These are phyloP conservation scores for Kodamaea sagamina DNA, from an alignment of 805 yeast genomes.

Conservation along the genomic window DNA sequence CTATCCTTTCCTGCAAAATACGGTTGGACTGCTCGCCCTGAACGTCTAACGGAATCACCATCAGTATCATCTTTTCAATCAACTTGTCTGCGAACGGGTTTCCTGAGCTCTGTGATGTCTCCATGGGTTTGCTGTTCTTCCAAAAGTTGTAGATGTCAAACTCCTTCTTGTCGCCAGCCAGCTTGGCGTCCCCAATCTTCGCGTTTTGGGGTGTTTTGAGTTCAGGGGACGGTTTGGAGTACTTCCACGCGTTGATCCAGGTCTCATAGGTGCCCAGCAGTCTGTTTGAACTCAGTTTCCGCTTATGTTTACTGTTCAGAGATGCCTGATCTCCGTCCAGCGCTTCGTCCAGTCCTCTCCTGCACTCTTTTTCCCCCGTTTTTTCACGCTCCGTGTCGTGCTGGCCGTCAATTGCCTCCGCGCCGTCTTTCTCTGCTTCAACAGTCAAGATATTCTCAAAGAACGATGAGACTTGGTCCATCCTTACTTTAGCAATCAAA, in stretches of 20 bases:
- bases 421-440: conserved; percentile 4
- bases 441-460: conserved; percentile 38
- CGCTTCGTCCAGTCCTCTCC: not conserved
- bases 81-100: conserved; percentile 62
- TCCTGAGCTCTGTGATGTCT: conserved; percentile 3
- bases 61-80: conserved; percentile 66
- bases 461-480: conserved; percentile 42
- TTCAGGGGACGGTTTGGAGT: not conserved
- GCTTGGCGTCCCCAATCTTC: not conserved
- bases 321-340: not conserved
- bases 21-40: conserved; percentile 46
- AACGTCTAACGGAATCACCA: conserved; percentile 65
- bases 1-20: conserved; percentile 53
- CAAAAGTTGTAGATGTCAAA: conserved; percentile 25
- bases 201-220: too few species aligned
- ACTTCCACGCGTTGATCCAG: conserved; percentile 5
- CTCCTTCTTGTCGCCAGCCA: conserved; percentile 5
- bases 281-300: not conserved
- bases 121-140: conserved; percentile 22
- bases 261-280: conserved; percentile 5
- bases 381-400: not conserved
- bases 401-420: not conserved
- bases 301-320: not conserved
- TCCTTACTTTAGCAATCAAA: conserved; percentile 12
- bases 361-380: not conserved